Evolutionary conservation across 495 filamentous ascomycete genomes (phyloP).

Genomic region (Trichoderma erinaceum): DNA sequence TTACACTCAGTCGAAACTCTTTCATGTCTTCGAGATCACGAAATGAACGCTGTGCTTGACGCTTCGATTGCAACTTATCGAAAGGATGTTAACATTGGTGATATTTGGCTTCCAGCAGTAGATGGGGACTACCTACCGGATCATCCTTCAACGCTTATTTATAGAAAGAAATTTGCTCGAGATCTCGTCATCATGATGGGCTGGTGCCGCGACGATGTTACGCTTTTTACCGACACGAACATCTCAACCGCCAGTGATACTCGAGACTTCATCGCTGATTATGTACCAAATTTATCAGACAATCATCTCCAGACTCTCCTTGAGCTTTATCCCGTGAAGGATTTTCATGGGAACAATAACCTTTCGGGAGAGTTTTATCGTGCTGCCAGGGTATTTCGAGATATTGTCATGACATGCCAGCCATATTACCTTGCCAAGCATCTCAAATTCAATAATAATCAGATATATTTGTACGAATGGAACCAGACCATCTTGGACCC

Average conservation of each 20-base stretch:
- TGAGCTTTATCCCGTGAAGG: slow-evolving; percentile 34
- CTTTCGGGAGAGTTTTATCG: slow-evolving; percentile 38
- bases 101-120: slow-evolving; percentile 32
- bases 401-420: slow-evolving; percentile 44
- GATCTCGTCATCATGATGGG: slow-evolving; percentile 32
- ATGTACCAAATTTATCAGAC: not conserved
- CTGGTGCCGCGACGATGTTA: slow-evolving; percentile 26
- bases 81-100: slow-evolving; percentile 23
- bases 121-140: slow-evolving; percentile 38
- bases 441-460: slow-evolving; percentile 18
- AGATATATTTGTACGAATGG: slow-evolving; percentile 36
- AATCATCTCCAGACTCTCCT: slow-evolving; percentile 17
- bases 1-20: not conserved
- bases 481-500: slow-evolving; percentile 39
- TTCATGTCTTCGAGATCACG: not conserved
- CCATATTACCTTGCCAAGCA: slow-evolving; percentile 30
- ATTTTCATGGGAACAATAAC: slow-evolving; percentile 30
- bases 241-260: slow-evolving; percentile 18
- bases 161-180: slow-evolving; percentile 28
- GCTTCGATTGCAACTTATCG: not conserved
- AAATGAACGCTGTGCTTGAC: not conserved
- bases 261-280: not conserved
- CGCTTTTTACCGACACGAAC: slow-evolving; percentile 20
- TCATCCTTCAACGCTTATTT: slow-evolving; percentile 32
- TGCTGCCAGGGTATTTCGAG: slow-evolving; percentile 38